A percentile compares a stretch with the other conserved stretches of the same genome.
phyloP scores from a whole-genome alignment of 306 rosid species.

The Trifolium pratense region DNA sequence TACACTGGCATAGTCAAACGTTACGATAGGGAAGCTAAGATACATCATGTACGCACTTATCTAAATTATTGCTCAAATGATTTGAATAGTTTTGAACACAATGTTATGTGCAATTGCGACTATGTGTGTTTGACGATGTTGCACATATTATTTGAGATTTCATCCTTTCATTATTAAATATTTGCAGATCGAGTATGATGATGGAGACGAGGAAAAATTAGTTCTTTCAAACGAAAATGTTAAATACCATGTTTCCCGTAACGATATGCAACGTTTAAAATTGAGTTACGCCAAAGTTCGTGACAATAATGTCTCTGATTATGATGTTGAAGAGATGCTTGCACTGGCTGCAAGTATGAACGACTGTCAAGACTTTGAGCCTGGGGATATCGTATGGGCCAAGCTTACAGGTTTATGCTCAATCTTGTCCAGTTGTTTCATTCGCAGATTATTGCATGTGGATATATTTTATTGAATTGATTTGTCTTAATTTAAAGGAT shows the following conservation, averaged over 20 bases:
- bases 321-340: conserved; percentile 79
- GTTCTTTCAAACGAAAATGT: conserved; percentile 73
- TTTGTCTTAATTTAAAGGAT: conserved; percentile 3
- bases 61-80: conserved; percentile 6
- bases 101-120: conserved; percentile 13
- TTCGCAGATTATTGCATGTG: conserved; percentile 19
- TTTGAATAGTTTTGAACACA: conserved; percentile 23
- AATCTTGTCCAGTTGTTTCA: conserved; percentile 33
- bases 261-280: conserved; percentile 77
- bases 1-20: conserved; percentile 68
- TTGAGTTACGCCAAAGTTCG: conserved; percentile 61
- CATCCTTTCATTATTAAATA: conserved; percentile 25
- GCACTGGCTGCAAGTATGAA: conserved; percentile 94
- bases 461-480: conserved; percentile 24
- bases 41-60: conserved; percentile 68
- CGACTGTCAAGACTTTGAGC: conserved; percentile 82
- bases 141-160: conserved; percentile 32
- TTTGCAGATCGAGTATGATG: conserved; percentile 84
- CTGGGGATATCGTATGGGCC: conserved; percentile 96
- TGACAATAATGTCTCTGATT: conserved; percentile 72
- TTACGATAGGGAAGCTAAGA: conserved; percentile 62
- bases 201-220: conserved; percentile 78
- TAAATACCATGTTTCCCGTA: conserved; percentile 75
- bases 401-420: conserved; percentile 88
- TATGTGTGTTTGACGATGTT: conserved; percentile 17